These are phyloP conservation scores for Malassezia nana DNA, from an alignment of 1,284 basidiomycete genomes.

Conservation along the genomic window DNA sequence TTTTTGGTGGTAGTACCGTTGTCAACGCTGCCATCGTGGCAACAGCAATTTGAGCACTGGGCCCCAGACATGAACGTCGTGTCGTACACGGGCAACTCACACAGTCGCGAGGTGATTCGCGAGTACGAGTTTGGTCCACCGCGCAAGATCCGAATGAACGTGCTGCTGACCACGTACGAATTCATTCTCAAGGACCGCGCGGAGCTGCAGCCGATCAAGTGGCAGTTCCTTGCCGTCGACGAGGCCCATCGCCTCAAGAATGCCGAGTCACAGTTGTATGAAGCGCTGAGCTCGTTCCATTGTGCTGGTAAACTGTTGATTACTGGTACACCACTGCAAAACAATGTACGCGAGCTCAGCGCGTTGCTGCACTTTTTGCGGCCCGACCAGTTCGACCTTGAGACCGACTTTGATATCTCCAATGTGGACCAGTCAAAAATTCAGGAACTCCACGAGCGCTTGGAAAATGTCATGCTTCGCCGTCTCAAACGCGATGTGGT, in stretches of 20 bases:
- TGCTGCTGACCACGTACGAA: constrained; percentile 92
- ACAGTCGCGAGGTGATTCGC: constrained; percentile 65
- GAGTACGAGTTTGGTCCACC: constrained; percentile 76
- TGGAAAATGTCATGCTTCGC: constrained; percentile 88
- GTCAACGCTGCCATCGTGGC: constrained; percentile 98
- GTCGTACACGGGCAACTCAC: constrained; percentile 90
- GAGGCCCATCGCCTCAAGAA: constrained; percentile 99
- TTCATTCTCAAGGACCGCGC: constrained; percentile 98
- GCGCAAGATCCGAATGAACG: constrained; percentile 77
- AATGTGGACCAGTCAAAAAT: constrained; percentile 49
- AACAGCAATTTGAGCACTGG: constrained; percentile 93
- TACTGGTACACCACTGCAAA: constrained; percentile 95
- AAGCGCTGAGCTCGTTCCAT: constrained; percentile 78
- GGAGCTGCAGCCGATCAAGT: constrained; percentile 79
- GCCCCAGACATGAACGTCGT: constrained; percentile 75
- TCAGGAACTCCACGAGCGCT: constrained; percentile 85
- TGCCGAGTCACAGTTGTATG: constrained; percentile 91
- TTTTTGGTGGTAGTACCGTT: constrained; percentile 96
- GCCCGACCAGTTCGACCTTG: constrained; percentile 81
- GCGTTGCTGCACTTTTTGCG: constrained; percentile 98
- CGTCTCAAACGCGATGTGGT: constrained; percentile 95
- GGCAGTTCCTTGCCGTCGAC: constrained; percentile 98
- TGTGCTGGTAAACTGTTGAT: constrained; percentile 87
- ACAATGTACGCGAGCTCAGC: constrained; percentile 94
- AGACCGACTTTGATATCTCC: constrained; percentile 78